Conservation (phyloP, 2,329 filamentous ascomycete genomes). For the Basipetospora chlamydospora region DNA sequence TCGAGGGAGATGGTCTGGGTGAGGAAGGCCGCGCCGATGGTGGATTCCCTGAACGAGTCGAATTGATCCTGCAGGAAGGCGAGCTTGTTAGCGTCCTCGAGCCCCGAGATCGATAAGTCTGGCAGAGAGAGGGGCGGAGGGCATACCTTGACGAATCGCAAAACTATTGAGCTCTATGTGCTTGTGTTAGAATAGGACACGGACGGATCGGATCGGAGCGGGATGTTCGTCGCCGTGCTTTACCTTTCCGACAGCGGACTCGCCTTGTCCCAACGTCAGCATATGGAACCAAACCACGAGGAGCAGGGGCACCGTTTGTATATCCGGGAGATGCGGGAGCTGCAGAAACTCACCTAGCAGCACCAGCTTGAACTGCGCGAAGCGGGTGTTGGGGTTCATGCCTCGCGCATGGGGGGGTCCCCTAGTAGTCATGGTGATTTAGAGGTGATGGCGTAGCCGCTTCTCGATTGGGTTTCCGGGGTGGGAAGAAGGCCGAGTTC, state of each 20-base stretch:
- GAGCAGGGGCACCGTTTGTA: background rate
- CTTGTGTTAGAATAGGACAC: constrained; percentile 10
- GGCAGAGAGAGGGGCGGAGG: background rate
- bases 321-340: background rate
- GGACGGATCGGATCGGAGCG: background rate
- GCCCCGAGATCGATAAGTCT: background rate
- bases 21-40: constrained; percentile 94
- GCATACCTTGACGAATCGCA: constrained; percentile 91
- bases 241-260: constrained; percentile 98
- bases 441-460: no score
- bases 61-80: constrained; percentile 69
- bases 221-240: constrained; percentile 8
- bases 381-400: constrained; percentile 68
- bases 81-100: constrained; percentile 2
- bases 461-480: no score
- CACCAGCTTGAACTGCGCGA: constrained; percentile 98
- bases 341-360: constrained; percentile 56
- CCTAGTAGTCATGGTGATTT: constrained; percentile 70
- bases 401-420: constrained; percentile 50
- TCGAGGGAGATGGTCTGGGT: constrained; percentile 98
- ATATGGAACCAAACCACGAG: background rate
- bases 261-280: constrained; percentile 41
- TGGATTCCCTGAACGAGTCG: constrained; percentile 91
- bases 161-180: constrained; percentile 78
- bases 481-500: no score